A percentile compares a stretch with the other conserved stretches of the same genome.
phyloP scores from a whole-genome alignment of 768 basidiomycete genomes.

The Coprinellus micaceus region DNA sequence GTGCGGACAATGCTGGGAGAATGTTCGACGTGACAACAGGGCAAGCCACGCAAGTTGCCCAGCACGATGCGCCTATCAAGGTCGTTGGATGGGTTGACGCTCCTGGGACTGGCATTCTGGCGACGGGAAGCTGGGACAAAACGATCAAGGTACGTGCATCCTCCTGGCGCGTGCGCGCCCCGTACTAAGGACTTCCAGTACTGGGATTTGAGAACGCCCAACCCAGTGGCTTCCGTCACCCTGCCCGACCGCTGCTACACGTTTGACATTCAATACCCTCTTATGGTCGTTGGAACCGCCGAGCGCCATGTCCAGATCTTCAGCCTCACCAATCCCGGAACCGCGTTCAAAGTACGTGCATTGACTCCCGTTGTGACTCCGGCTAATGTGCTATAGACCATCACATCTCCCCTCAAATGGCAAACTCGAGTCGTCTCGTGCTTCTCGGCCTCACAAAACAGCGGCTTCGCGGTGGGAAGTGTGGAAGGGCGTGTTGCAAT shows the following conservation, averaged over 20 bases:
- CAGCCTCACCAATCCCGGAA: conserved; percentile 79
- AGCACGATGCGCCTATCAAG: conserved; percentile 87
- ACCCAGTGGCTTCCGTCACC: conserved; percentile 71
- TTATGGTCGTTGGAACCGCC: conserved; percentile 91
- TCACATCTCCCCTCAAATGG: conserved; percentile 87
- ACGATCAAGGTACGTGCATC: conserved; percentile 72
- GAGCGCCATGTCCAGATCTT: conserved; percentile 89
- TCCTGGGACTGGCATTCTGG: conserved; percentile 69
- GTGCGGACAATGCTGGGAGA: conserved; percentile 92
- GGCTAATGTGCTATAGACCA: conserved; percentile 45
- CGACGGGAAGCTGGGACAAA: conserved; percentile 98
- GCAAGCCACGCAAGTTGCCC: conserved; percentile 76
- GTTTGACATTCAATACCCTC: conserved; percentile 74
- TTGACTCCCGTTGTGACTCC: neutral
- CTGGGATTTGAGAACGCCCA: conserved; percentile 83
- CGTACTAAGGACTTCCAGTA: conserved; percentile 48
- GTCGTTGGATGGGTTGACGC: conserved; percentile 79
- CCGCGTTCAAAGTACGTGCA: conserved; percentile 64
- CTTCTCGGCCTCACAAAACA: conserved; percentile 62
- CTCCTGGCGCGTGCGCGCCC: neutral
- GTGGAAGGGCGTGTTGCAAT: conserved; percentile 92
- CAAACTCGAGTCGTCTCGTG: conserved; percentile 86
- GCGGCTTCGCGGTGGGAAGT: conserved; percentile 81
- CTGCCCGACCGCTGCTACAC: conserved; percentile 92
- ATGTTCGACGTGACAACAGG: conserved; percentile 89